Percentiles rank a stretch among this genome's conserved stretches.
phyloP scores from a whole-genome alignment of 2,329 filamentous ascomycete genomes.

The Clarireedia sp. region DNA sequence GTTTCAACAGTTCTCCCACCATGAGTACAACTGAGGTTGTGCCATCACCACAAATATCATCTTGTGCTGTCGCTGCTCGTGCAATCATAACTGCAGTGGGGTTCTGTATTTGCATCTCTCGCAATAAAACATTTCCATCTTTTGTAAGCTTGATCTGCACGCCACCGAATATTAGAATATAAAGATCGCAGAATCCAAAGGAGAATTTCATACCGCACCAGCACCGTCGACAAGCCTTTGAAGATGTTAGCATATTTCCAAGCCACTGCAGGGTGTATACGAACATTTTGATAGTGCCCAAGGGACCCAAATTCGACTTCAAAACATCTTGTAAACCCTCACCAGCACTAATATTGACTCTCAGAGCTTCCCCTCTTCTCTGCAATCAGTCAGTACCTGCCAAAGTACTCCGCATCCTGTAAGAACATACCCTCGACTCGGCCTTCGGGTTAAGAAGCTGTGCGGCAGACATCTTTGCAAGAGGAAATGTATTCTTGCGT shows the following conservation, averaged over 20 bases:
- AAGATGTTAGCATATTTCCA: constrained; percentile 19
- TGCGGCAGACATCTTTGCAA: constrained; percentile 75
- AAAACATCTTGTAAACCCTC: constrained; percentile 91
- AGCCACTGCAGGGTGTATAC: constrained; percentile 8
- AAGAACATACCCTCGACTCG: constrained; percentile 75
- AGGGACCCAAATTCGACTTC: constrained; percentile 89
- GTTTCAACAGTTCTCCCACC: constrained; percentile 94
- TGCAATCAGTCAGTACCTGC: constrained; percentile 35
- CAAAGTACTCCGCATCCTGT: constrained; percentile 14
- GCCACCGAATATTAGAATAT: constrained; percentile 16
- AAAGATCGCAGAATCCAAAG: constrained; percentile 13
- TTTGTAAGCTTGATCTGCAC: constrained; percentile 93
- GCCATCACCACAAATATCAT: constrained; percentile 96
- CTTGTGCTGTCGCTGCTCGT: constrained; percentile 86
- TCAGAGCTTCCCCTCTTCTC: constrained; percentile 93
- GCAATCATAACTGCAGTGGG: constrained; percentile 86
- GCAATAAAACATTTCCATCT: constrained; percentile 81
- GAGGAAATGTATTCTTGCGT: constrained; percentile 8
- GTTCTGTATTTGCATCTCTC: constrained; percentile 93
- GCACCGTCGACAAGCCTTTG: constrained; percentile 60
- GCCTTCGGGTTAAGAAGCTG: constrained; percentile 98
- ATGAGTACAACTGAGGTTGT: constrained; percentile 93
- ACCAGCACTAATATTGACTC: constrained; percentile 93
- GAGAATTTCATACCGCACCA: constrained; percentile 47
- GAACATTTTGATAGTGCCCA: constrained; percentile 93